Base-by-base conservation (phyloP, 1,284 basidiomycete genomes). In the Wolfiporia cocos region DNA sequence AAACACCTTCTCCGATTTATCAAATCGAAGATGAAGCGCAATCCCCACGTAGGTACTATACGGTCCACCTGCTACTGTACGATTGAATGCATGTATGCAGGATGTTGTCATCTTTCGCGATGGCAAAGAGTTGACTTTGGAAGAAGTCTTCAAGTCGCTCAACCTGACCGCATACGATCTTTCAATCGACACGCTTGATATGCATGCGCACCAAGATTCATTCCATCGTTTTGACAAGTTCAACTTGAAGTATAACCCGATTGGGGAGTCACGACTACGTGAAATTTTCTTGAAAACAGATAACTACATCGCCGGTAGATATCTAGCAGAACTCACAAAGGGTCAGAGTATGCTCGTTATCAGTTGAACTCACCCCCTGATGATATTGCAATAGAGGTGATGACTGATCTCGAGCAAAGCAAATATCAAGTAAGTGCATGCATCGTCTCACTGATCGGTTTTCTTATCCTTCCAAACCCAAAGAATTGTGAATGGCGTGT, bases 251-350 rank as follows among this genome's bases (percentile, higher is more conserved):
- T 94, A 94, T 60, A 94, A 94, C 55, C 91, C 91, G 0, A 91
- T 96, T 49, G 95, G 96, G 44, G 94, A 97, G 65, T 95, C 92
- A 15, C 75, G 96, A 43, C 68, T 99, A 49, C 74, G 96, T 42
- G 96, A 99, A 64, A 99, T 99, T 55, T 99, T 99, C 70, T 66
- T 99, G 51, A 99, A 99, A 71, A 97, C 95, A 1, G 95, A 99
- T 65, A 99, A 99, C 59, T 80, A 82, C 51, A 89, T 96, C 34
- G 64, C 91, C 54, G 96, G 96, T 1, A 74, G 85, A 35, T 99
- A 99, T 61, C 74, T 99, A 20, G 96, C 96, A 5, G 96, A 99
- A 61, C 68, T 99, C 36, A 98, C 94, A 0, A 81, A 82, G 68
- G 91, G 92, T 90, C 41, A 46, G 39, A 37, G 19, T 37, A 3